Percentiles rank a stretch among this genome's conserved stretches.
Evolutionary conservation across 2,329 filamentous ascomycete genomes (phyloP).

Genomic region (Ilyonectria mors-panacis): DNA sequence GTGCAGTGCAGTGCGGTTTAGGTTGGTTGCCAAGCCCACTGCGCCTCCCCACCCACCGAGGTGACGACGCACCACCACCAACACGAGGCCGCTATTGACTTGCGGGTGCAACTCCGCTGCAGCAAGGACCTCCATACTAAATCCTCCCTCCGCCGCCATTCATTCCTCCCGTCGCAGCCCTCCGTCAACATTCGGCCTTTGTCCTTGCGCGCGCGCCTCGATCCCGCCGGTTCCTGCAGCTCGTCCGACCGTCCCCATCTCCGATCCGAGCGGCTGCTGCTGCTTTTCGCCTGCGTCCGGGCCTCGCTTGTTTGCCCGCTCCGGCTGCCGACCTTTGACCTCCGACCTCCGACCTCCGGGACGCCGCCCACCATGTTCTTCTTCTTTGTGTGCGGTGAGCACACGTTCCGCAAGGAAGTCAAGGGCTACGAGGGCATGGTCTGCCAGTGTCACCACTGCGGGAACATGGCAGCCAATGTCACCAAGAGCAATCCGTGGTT

Average conservation of each 20-base stretch:
- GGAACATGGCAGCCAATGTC: conserved; percentile 73
- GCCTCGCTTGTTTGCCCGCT: background rate
- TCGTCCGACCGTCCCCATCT: background rate
- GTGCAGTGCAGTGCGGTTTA: background rate
- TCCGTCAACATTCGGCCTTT: conserved; percentile 27
- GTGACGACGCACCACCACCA: conserved; percentile 24
- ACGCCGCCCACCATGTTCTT: conserved; percentile 66
- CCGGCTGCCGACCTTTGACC: conserved; percentile 10
- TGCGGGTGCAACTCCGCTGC: conserved; percentile 3
- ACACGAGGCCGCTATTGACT: background rate
- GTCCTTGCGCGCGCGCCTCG: conserved; percentile 8
- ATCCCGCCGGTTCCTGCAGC: background rate
- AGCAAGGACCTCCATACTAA: background rate
- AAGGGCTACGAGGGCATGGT: conserved; percentile 73
- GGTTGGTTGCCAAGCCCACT: conserved; percentile 26
- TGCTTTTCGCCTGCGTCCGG: background rate
- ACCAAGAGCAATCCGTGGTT: conserved; percentile 80
- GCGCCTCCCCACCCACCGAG: conserved; percentile 24
- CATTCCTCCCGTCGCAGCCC: conserved; percentile 11
- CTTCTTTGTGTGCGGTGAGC: conserved; percentile 74
- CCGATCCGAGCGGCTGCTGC: background rate
- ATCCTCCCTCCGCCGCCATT: conserved; percentile 4
- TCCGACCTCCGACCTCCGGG: background rate
- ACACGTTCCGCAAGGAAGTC: conserved; percentile 72
- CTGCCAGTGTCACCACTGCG: conserved; percentile 77